Conservation (phyloP, 768 basidiomycete species). For the Naganishia vaughanmartiniae region DNA sequence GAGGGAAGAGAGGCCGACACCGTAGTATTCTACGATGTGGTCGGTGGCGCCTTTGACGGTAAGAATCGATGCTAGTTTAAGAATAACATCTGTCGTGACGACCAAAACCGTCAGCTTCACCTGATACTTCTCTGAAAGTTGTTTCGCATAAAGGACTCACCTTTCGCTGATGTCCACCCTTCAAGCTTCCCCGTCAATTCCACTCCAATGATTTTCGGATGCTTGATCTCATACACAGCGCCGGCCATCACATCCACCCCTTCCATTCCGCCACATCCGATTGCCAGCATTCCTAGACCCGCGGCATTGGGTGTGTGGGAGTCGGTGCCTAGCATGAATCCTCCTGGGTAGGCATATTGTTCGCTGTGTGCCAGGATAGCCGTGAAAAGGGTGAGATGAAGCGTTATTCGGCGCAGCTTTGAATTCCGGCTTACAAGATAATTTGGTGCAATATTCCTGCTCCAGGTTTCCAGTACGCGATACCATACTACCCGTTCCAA, state of each 20-base stretch:
- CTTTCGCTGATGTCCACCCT: slow-evolving; percentile 29
- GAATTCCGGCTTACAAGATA: slow-evolving; percentile 24
- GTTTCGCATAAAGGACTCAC: background rate
- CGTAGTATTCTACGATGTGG: slow-evolving; percentile 32
- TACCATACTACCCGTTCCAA: slow-evolving; percentile 44
- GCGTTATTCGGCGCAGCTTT: too few species aligned
- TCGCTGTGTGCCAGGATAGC: too few species aligned
- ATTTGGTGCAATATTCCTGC: slow-evolving; percentile 34
- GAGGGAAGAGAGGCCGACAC: slow-evolving; percentile 19
- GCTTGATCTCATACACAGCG: slow-evolving; percentile 30
- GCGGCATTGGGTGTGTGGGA: slow-evolving; percentile 35
- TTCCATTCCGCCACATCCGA: slow-evolving; percentile 34
- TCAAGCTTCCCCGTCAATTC: slow-evolving; percentile 23
- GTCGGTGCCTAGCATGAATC: slow-evolving; percentile 33
- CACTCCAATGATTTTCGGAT: slow-evolving; percentile 32
- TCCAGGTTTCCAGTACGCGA: slow-evolving; percentile 34
- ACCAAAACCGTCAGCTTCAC: too few species aligned
- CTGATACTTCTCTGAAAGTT: background rate
- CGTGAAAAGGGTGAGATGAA: too few species aligned
- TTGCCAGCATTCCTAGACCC: slow-evolving; percentile 33
- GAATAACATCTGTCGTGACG: slow-evolving; percentile 26
- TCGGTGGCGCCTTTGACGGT: slow-evolving; percentile 32
- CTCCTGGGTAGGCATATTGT: slow-evolving; percentile 33
- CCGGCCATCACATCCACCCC: slow-evolving; percentile 34
- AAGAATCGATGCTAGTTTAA: slow-evolving; percentile 32